Evolutionary conservation across 1,139 yeast genomes (phyloP).

Genomic region (Sugiyamaella paludigena): DNA sequence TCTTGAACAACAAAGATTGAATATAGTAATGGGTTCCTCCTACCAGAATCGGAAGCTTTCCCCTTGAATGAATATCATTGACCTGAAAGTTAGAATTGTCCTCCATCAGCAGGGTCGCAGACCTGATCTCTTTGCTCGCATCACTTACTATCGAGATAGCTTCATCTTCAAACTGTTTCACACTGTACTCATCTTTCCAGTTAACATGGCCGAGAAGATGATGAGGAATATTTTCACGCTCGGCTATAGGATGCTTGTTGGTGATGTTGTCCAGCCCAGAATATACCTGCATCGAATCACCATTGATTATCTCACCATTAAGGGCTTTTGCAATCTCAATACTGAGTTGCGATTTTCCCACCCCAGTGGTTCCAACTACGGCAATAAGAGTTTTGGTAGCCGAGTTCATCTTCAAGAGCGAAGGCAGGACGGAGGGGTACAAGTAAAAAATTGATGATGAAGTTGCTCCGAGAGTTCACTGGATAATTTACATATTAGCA

Average conservation of each 20-base stretch:
- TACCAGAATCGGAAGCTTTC: conserved; percentile 80
- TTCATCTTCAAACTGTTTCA: conserved; percentile 76
- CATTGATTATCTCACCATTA: conserved; percentile 89
- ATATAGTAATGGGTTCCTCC: conserved; percentile 97
- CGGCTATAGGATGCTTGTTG: conserved; percentile 83
- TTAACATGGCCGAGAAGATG: conserved; percentile 82
- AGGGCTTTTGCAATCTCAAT: conserved; percentile 74
- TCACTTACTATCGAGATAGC: conserved; percentile 42
- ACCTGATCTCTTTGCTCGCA: conserved; percentile 1
- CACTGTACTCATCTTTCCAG: conserved; percentile 79
- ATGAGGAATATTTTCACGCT: conserved; percentile 71
- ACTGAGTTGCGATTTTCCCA: conserved; percentile 88
- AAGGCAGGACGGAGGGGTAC: too few relatives aligned
- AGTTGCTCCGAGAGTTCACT: too few relatives aligned
- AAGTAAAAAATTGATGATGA: too few relatives aligned
- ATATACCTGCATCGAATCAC: conserved; percentile 97
- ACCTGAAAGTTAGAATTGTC: conserved; percentile 36
- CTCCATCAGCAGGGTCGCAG: conserved; percentile 3
- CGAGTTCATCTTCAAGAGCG: neutral
- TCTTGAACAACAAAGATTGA: conserved; percentile 70
- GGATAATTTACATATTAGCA: too few relatives aligned
- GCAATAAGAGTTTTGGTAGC: conserved; percentile 45
- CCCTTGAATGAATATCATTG: conserved; percentile 61
- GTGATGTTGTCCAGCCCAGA: conserved; percentile 70
- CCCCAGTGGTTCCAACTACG: conserved; percentile 96